These are phyloP conservation scores for Lepidium africanum DNA, from an alignment of 345 rosid genomes.

Conservation along the genomic window DNA sequence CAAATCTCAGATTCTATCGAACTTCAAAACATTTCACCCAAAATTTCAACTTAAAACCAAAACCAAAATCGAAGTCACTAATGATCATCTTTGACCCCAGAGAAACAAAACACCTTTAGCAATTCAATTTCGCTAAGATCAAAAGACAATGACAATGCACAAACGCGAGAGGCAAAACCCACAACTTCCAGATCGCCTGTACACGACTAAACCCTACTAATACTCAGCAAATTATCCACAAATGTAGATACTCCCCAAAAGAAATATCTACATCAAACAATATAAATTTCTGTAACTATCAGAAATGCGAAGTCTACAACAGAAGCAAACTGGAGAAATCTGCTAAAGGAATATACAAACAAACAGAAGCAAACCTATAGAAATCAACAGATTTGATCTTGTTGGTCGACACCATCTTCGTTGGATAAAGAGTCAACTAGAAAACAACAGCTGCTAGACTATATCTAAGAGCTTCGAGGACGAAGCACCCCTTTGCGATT, in stretches of 20 bases:
- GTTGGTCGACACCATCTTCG: constrained; percentile 52
- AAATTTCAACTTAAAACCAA: neutral
- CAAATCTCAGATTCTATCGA: neutral
- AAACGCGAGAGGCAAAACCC: neutral
- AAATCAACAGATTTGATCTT: constrained; percentile 72
- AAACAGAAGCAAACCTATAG: constrained; percentile 43
- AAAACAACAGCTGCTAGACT: constrained; percentile 3
- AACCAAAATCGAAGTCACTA: neutral
- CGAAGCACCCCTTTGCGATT: neutral
- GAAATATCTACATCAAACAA: neutral
- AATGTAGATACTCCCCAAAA: neutral
- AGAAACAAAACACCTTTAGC: neutral
- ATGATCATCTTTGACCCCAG: neutral
- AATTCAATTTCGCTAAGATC: neutral
- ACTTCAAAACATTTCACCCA: neutral
- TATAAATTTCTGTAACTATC: neutral
- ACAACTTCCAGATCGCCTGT: neutral
- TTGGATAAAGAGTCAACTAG: constrained; percentile 3
- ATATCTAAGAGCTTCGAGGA: constrained; percentile 13
- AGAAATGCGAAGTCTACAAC: neutral
- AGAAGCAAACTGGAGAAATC: neutral
- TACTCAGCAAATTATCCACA: neutral
- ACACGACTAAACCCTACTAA: constrained; percentile 3
- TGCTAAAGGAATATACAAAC: neutral
- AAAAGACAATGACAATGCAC: constrained; percentile 1